Percentiles rank a stretch among this genome's conserved stretches.
phyloP scores from a whole-genome alignment of 768 basidiomycete genomes.

The Amyloporia xantha region DNA sequence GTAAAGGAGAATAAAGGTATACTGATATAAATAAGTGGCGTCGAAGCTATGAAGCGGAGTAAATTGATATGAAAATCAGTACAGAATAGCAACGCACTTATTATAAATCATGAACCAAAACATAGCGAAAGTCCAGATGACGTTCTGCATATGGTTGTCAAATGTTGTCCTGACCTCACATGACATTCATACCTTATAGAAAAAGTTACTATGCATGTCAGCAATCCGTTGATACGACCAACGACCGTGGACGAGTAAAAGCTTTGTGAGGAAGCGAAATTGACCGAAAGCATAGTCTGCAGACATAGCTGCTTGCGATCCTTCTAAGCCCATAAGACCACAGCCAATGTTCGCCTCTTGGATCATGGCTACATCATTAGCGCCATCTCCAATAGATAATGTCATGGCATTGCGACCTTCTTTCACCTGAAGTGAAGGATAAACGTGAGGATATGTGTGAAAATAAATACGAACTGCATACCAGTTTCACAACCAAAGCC shows the following conservation, averaged over 20 bases:
- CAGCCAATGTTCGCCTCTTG: constrained; percentile 99
- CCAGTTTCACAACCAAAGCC: constrained; percentile 91
- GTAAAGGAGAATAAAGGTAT: constrained; percentile 88
- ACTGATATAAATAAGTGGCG: constrained; percentile 91
- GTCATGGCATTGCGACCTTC: constrained; percentile 96
- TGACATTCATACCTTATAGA: constrained; percentile 74
- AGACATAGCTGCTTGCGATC: constrained; percentile 98
- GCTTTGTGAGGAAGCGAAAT: constrained; percentile 87
- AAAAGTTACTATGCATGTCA: constrained; percentile 97
- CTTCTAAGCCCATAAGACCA: constrained; percentile 89
- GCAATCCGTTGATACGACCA: constrained; percentile 97
- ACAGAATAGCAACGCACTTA: constrained; percentile 41
- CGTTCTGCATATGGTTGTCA: constrained; percentile 44
- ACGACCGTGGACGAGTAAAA: constrained; percentile 89
- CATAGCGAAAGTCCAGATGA: constrained; percentile 88
- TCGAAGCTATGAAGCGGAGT: constrained; percentile 61
- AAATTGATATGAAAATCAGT: constrained; percentile 6
- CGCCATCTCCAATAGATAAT: constrained; percentile 92
- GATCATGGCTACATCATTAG: constrained; percentile 99
- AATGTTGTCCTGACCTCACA: not conserved
- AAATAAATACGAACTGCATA: constrained; percentile 28
- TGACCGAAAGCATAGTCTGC: constrained; percentile 98
- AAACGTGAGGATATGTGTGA: not conserved
- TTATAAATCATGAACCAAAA: constrained; percentile 95
- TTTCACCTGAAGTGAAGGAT: constrained; percentile 57